A percentile compares a stretch with the other conserved stretches of the same genome.
Conservation (phyloP, 495 filamentous ascomycete genomes). For the Penicillium mononematosum region DNA sequence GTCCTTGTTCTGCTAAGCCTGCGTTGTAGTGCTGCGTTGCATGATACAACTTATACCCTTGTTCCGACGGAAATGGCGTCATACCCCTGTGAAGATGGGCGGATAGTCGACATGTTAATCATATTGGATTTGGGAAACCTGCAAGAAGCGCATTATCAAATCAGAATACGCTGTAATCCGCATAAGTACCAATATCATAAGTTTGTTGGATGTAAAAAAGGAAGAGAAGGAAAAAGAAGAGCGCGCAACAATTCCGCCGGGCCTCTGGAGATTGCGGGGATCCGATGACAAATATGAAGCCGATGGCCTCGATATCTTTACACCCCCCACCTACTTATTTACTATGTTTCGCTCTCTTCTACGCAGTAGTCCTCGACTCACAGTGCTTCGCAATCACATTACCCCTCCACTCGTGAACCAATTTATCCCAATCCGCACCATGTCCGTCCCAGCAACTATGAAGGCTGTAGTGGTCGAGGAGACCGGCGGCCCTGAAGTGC, state of each 20-base stretch:
- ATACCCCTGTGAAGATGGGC: not conserved
- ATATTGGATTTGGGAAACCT: not conserved
- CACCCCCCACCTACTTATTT: not conserved
- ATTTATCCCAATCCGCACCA: slow-evolving; percentile 23
- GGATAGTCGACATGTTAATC: not conserved
- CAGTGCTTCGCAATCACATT: slow-evolving; percentile 24
- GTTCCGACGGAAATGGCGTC: not conserved
- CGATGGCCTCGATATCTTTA: not conserved
- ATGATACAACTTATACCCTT: not conserved
- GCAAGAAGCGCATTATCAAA: not conserved
- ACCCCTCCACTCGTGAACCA: not conserved
- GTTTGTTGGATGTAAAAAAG: not conserved
- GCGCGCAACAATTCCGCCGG: slow-evolving; percentile 6
- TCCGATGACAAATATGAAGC: slow-evolving; percentile 5
- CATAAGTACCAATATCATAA: not conserved
- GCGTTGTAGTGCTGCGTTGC: not conserved
- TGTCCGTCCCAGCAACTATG: slow-evolving; percentile 64
- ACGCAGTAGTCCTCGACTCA: slow-evolving; percentile 23
- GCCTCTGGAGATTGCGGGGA: not conserved
- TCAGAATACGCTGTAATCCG: not conserved
- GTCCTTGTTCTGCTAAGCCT: not conserved
- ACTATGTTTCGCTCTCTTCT: slow-evolving; percentile 20
- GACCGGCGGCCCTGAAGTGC: slow-evolving; percentile 74
- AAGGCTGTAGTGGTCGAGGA: slow-evolving; percentile 72
- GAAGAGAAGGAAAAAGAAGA: not conserved